Evolutionary conservation across 805 yeast genomes (phyloP), one percentile per base, ranked within the genome.

Genomic region (Starmerella stigmatis): DNA sequence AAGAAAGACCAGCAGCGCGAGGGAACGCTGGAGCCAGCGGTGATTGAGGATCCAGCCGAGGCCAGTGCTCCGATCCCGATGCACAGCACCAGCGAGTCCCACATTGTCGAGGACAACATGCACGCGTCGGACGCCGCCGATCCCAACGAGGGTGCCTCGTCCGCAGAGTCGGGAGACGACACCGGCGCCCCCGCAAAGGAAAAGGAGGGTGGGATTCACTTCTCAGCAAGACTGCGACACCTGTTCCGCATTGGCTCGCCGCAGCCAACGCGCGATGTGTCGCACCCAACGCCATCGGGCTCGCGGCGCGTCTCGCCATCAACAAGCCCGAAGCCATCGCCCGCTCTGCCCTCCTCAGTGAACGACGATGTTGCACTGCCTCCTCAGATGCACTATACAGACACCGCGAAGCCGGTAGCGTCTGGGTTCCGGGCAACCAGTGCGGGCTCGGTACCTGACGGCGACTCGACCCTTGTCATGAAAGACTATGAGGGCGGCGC

Each of bases 221-320:
- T 36, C 21, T 19, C 40, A 4, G 23, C 30, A 13, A 23, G 40
- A 10, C 21, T 36, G 5, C 13, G 30, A 8, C 29, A 25, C 40
- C 40, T 36, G 3, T 36, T 36, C 21, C 8, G 40, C 1, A 36
- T 36, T 11, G 30, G 40, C 30, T 36, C 40, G 13, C 40, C 40
- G n/a, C n/a, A n/a, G n/a, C n/a, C n/a, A n/a, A n/a, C n/a, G n/a
- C n/a, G n/a, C 10, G 21, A 5, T 4, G 20, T 12, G 20, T 16
- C 26, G 5, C 40, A 36, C 15, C 3, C 21, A 8, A 23, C 30
- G 22, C 40, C 30, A 25, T 13, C 40, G 2, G 40, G 15, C 10
- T 36, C 40, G 21, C 25, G 30, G 22, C 29, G 30, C 12, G 40
- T 23, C 4, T 36, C 40, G 2, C 40, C 40, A 11, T 13, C 21